Base-by-base conservation (phyloP, 2,329 filamentous ascomycete species). In the Colletotrichum chlorophyti region DNA sequence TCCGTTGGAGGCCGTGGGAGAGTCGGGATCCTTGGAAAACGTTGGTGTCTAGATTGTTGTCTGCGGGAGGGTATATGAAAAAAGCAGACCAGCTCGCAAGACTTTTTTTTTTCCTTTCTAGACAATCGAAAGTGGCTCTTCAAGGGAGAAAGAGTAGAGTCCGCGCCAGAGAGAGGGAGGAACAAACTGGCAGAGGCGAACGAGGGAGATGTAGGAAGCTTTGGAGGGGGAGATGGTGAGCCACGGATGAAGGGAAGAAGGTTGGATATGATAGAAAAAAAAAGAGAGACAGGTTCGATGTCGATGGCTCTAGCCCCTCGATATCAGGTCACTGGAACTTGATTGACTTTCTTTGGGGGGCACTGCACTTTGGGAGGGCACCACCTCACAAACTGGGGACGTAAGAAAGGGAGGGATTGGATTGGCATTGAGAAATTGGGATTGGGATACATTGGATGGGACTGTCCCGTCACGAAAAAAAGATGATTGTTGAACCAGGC, bases 401-500 rank as follows among this genome's bases (percentile, higher is more conserved):
- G n/a, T 23, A 34, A 38, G 51, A 43, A 50, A 21, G 57, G 43
- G 32, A 42, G 43, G 37, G 55, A 59, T 54, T 54, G 50, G 58
- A n/a, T n/a, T n/a, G n/a, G n/a, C n/a, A n/a, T n/a, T n/a, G n/a
- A n/a, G n/a, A n/a, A n/a, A n/a, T n/a, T n/a, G n/a, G n/a, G n/a
- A n/a, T n/a, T n/a, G n/a, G n/a, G n/a, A n/a, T n/a, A n/a, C n/a
- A 55, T 49, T 29, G 29, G 38, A 49, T 38, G 46, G 59, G 52
- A 49, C 47, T 42, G 47, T 37, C 51, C 35, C 17, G 52, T 32
- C 51, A 52, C n/a, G 43, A 43, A 48, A 61, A 61, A 63, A 63
- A 53, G 46, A 50, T 45, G 61, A 63, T 54, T 63, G 61, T 63
- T 63, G 61, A 63, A 63, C 61, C 53, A 60, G 48, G 58, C 47